Evolutionary conservation across 2,329 filamentous ascomycete species (phyloP), one percentile per base, ranked within the genome.

Genomic region (Arthrobotrys megalospora): DNA sequence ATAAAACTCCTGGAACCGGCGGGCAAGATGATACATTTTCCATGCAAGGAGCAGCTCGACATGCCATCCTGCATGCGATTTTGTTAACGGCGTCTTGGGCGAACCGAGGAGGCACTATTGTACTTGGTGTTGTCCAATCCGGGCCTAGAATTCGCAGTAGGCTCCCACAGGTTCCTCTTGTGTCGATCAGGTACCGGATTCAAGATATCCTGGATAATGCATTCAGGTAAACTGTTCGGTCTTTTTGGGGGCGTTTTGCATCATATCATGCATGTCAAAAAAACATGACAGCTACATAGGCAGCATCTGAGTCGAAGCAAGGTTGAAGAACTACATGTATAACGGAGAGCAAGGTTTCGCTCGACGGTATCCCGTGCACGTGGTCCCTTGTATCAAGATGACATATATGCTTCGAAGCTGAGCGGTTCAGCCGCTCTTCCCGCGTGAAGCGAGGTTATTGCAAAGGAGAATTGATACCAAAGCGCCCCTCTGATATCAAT

Each of bases 151-250:
- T 60, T 38, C 6, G 24, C 34, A 19, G 55, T 12, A 60, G 55
- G 55, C 34, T 43, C 36, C 34, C 28, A 55, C 48, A 60, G 69
- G 19, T 36, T 34, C 55, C 43, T 38, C 60, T 28, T n/a, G 28
- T 41, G 69, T 32, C 41, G 69, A 72, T 72, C 69, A 72, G 69
- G 69, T 65, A 72, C 69, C 48, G 7, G 45, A 64, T 36, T 32
- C 14, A 43, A 45, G 12, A 45, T 38, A 43, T 43, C 14, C 55
- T 71, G 32, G 32, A 69, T 34, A 48, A 58, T 68, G 12, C n/a
- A n/a, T 48, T 58, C 24, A 19, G n/a, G 55, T 38, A 38, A 21
- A 6, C 41, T n/a, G 41, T 12, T 6, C 41, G n/a, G 41, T 6
- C 41, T 6, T 45, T 16, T 45, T 28, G 24, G 24, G 24, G 24